Evolutionary conservation across 2,329 filamentous ascomycete species (phyloP).

Genomic region (Capronia coronata): DNA sequence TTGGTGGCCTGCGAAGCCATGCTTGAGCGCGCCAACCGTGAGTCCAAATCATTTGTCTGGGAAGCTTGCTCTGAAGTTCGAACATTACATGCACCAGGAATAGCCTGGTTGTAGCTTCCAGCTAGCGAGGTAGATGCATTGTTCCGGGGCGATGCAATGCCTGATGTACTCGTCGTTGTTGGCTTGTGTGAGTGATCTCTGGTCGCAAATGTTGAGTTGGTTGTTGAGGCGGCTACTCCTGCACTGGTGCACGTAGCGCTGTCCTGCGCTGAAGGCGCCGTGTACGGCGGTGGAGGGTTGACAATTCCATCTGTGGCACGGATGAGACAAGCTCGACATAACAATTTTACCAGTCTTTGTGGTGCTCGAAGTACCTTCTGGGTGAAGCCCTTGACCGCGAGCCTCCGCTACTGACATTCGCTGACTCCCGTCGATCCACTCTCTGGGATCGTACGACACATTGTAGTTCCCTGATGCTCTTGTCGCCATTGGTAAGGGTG

Average conservation of each 20-base stretch:
- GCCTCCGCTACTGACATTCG: slow-evolving; percentile 8
- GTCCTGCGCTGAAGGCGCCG: slow-evolving; percentile 13
- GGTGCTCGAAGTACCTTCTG: slow-evolving; percentile 18
- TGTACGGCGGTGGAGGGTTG: slow-evolving; percentile 26
- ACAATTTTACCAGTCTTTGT: slow-evolving; percentile 3
- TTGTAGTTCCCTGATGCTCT: slow-evolving; percentile 37
- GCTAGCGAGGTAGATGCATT: slow-evolving; percentile 2
- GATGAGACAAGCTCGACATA: slow-evolving; percentile 12
- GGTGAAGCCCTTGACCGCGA: slow-evolving; percentile 5
- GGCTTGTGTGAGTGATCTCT: slow-evolving; percentile 11
- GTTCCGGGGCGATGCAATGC: slow-evolving; percentile 14
- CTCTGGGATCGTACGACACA: slow-evolving; percentile 44
- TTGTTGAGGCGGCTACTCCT: slow-evolving; percentile 17
- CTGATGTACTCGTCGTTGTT: slow-evolving; percentile 20
- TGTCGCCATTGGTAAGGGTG: slow-evolving; percentile 40
- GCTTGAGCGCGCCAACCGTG: slow-evolving; percentile 3
- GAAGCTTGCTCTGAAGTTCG: slow-evolving; percentile 3
- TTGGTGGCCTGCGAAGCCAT: slow-evolving; percentile 7
- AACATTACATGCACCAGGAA: background rate
- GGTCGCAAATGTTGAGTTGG: slow-evolving; percentile 18
- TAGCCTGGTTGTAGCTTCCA: slow-evolving; percentile 4
- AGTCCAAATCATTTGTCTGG: slow-evolving; percentile 5
- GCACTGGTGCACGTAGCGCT: slow-evolving; percentile 10
- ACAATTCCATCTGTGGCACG: slow-evolving; percentile 19
- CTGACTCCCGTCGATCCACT: slow-evolving; percentile 41